These are phyloP conservation scores for Mucor velutinosus DNA, from an alignment of 371 early-diverging fungal genomes.

Conservation along the genomic window DNA sequence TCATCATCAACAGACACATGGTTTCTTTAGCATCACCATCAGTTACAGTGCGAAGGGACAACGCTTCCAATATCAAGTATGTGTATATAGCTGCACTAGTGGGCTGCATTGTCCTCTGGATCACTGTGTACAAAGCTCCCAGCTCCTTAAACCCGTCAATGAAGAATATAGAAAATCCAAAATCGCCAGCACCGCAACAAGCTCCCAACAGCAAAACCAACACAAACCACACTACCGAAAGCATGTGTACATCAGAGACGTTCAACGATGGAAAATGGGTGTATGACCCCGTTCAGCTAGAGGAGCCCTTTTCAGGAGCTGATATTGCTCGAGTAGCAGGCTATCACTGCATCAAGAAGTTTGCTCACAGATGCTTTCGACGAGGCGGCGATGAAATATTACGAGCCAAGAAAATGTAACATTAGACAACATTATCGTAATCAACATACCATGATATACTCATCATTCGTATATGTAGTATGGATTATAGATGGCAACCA, in stretches of 20 bases:
- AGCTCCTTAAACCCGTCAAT: not conserved
- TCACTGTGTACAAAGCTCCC: constrained; percentile 7
- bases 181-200: not conserved
- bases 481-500: constrained; percentile 47
- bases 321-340: constrained; percentile 27
- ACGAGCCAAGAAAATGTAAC: constrained; percentile 38
- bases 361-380: constrained; percentile 50
- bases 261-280: constrained; percentile 46
- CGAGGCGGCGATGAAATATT: constrained; percentile 30
- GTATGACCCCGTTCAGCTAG: constrained; percentile 20
- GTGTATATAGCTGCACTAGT: constrained; percentile 1
- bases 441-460: not conserved
- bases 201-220: not conserved
- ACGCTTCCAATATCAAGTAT: not conserved
- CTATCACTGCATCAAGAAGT: constrained; percentile 40
- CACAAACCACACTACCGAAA: not conserved
- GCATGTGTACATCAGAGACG: constrained; percentile 32
- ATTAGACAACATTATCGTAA: not conserved
- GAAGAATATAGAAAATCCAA: not conserved
- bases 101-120: constrained; percentile 13
- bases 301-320: constrained; percentile 9
- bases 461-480: constrained; percentile 20
- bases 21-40: not conserved
- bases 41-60: not conserved
- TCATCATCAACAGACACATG: not conserved